Evolutionary conservation across 805 yeast species (phyloP).

Genomic region (Ogataea glucozyma): DNA sequence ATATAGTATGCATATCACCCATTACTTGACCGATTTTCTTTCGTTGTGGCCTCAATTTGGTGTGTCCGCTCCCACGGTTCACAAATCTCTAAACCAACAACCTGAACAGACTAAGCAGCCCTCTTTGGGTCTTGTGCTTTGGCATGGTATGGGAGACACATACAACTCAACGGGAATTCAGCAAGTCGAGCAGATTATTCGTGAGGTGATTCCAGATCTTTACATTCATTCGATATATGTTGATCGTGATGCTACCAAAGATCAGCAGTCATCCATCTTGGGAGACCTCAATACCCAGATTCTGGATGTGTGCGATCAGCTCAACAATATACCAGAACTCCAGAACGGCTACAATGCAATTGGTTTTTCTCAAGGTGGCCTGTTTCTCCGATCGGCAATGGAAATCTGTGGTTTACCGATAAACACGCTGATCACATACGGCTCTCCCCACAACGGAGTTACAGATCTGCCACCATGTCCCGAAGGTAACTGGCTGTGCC

Average conservation of each 20-base stretch:
- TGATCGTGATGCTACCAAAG: constrained; percentile 49
- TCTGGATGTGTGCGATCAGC: constrained; percentile 53
- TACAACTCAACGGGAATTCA: constrained; percentile 62
- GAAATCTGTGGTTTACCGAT: constrained; percentile 57
- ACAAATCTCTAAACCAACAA: neutral
- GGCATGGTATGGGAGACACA: constrained; percentile 86
- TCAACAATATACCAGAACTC: constrained; percentile 48
- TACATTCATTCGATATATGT: constrained; percentile 55
- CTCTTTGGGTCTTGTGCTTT: constrained; percentile 48
- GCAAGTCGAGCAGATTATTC: constrained; percentile 44
- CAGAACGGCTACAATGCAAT: constrained; percentile 64
- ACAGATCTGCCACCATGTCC: constrained; percentile 65
- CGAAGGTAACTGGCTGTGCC: constrained; percentile 57
- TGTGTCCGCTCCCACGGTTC: neutral
- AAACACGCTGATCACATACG: constrained; percentile 64
- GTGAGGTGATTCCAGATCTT: constrained; percentile 48
- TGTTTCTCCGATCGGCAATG: constrained; percentile 67
- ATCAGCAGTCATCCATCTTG: constrained; percentile 54
- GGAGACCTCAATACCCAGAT: constrained; percentile 63
- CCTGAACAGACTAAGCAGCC: neutral
- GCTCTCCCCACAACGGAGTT: constrained; percentile 80
- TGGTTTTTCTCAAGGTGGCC: constrained; percentile 84
- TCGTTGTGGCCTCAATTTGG: neutral
- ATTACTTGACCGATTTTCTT: constrained; percentile 3
- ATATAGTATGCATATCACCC: neutral